A percentile compares a stretch with the other conserved stretches of the same genome.
Conservation (phyloP, 2,329 filamentous ascomycete species). For the Fusarium phyllophilum region DNA sequence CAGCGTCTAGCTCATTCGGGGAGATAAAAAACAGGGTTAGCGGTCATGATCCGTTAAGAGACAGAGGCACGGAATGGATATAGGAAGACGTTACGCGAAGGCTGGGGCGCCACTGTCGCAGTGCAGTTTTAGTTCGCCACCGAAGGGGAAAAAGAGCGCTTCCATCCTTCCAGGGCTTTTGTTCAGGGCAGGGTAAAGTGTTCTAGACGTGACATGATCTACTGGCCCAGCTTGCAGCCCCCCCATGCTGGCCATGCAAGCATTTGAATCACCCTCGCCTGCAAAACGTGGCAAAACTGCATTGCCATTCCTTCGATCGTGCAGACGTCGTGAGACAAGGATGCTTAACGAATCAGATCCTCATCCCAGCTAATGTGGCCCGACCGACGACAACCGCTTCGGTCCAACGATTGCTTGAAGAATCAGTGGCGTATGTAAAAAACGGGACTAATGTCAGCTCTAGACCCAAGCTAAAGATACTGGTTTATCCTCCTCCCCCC, state of each 20-base stretch:
- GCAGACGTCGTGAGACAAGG: background rate
- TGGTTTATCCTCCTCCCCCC: background rate
- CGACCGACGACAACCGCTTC: conserved; percentile 1
- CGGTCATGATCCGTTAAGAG: background rate
- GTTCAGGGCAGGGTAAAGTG: background rate
- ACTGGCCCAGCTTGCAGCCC: background rate
- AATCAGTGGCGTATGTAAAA: background rate
- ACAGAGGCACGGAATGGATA: conserved; percentile 8
- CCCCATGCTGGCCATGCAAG: too few species aligned
- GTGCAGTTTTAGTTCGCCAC: background rate
- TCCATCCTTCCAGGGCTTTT: background rate
- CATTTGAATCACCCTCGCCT: background rate
- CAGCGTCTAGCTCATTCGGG: background rate
- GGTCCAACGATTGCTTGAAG: background rate
- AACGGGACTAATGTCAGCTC: background rate
- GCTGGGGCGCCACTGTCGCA: background rate
- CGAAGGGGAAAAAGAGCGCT: background rate
- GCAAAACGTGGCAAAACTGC: conserved; percentile 2
- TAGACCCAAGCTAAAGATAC: background rate
- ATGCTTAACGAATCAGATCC: background rate
- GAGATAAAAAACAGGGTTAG: background rate
- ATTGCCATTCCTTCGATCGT: conserved; percentile 12
- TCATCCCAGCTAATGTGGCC: background rate
- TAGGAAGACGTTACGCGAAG: background rate
- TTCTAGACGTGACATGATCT: background rate